Conservation (phyloP, 1,139 yeast species). For the Candida tropicalis region DNA sequence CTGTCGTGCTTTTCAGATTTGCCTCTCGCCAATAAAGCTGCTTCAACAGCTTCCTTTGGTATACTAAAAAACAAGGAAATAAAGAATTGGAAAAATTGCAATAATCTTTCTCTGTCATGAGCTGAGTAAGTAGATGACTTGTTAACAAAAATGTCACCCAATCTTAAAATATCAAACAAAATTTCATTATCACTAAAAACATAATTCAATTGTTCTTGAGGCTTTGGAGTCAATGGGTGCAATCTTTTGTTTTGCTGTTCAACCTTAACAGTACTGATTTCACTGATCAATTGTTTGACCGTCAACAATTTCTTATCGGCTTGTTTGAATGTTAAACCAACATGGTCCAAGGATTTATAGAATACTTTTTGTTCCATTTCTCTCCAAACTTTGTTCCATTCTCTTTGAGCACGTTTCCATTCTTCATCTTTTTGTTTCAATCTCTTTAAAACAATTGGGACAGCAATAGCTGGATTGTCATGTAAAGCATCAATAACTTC, state of each 20-base stretch:
- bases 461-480: slow-evolving; percentile 92
- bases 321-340: slow-evolving; percentile 94
- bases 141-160: slow-evolving; percentile 70
- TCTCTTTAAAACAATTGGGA: slow-evolving; percentile 88
- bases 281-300: slow-evolving; percentile 86
- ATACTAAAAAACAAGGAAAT: slow-evolving; percentile 69
- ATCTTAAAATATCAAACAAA: slow-evolving; percentile 69
- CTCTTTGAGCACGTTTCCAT: slow-evolving; percentile 98
- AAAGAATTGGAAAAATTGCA: slow-evolving; percentile 71
- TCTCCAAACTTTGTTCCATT: slow-evolving; percentile 99
- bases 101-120: slow-evolving; percentile 78
- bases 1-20: slow-evolving; percentile 16
- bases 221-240: slow-evolving; percentile 85
- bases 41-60: slow-evolving; percentile 33
- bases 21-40: slow-evolving; percentile 27
- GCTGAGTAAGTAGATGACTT: slow-evolving; percentile 75
- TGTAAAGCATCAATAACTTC: slow-evolving; percentile 96
- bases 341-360: slow-evolving; percentile 89
- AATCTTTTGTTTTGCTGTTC: slow-evolving; percentile 79
- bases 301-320: slow-evolving; percentile 92
- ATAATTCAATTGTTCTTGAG: slow-evolving; percentile 78
- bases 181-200: slow-evolving; percentile 67
- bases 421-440: slow-evolving; percentile 97
- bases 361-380: slow-evolving; percentile 96
- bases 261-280: slow-evolving; percentile 87